Evolutionary conservation across 257 asterid species (phyloP).

Genomic region (Solanum clarkiae): DNA sequence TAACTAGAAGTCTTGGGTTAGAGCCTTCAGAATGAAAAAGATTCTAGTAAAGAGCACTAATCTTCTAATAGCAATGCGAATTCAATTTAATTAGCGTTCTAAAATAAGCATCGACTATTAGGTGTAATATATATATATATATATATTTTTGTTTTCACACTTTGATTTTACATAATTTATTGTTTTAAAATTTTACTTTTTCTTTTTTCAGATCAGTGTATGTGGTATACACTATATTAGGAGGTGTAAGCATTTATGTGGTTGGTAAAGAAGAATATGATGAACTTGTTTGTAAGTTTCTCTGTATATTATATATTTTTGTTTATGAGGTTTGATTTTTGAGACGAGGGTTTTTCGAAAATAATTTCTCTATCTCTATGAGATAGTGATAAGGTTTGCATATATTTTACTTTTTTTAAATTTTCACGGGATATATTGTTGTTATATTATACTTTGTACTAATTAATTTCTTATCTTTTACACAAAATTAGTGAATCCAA

Average conservation of each 20-base stretch:
- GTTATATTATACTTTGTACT: background rate
- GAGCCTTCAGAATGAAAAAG: background rate
- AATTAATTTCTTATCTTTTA: background rate
- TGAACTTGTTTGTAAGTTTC: slow-evolving; percentile 76
- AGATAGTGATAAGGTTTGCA: too few species aligned
- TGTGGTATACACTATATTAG: slow-evolving; percentile 85
- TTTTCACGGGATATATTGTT: too few species aligned
- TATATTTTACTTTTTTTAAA: too few species aligned
- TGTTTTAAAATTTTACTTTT: background rate
- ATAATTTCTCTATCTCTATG: too few species aligned
- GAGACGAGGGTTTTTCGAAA: too few species aligned
- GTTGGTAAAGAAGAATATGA: slow-evolving; percentile 98
- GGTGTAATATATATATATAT: too few species aligned
- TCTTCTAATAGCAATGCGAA: background rate
- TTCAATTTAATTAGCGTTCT: fast-evolving
- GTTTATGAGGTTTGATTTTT: too few species aligned
- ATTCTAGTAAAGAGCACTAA: background rate
- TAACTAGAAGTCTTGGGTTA: background rate
- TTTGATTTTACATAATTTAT: background rate
- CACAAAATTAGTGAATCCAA: too few species aligned
- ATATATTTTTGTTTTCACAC: background rate
- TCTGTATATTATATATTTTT: too few species aligned
- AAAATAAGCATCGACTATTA: background rate
- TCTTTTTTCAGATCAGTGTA: slow-evolving; percentile 68
- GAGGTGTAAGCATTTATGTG: slow-evolving; percentile 75